Evolutionary conservation across 2,329 filamentous ascomycete genomes (phyloP).

Genomic region (Fonsecaea multimorphosa): DNA sequence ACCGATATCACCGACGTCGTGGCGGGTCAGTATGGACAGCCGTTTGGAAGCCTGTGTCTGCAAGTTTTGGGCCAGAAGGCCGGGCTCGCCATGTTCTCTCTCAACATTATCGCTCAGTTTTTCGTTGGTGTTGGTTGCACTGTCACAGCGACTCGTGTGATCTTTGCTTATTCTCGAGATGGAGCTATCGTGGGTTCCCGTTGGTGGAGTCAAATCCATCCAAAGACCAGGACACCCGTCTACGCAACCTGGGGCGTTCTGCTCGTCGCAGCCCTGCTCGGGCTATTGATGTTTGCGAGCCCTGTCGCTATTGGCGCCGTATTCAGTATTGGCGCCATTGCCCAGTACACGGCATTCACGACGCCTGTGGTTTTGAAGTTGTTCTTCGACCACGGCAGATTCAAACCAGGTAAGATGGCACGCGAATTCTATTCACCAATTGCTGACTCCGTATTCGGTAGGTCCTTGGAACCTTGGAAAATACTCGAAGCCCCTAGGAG

Average conservation of each 20-base stretch:
- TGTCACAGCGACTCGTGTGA: conserved; percentile 41
- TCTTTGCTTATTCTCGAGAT: conserved; percentile 44
- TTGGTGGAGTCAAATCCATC: conserved; percentile 42
- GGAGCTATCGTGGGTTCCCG: conserved; percentile 41
- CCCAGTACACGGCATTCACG: conserved; percentile 42
- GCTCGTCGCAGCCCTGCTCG: conserved; percentile 39
- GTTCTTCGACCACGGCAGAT: conserved; percentile 41
- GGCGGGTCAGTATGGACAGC: conserved; percentile 43
- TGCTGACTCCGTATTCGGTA: conserved; percentile 13
- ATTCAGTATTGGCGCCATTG: conserved; percentile 43
- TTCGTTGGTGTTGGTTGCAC: conserved; percentile 44
- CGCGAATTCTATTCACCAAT: neutral
- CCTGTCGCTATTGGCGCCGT: conserved; percentile 44
- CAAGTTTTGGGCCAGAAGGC: conserved; percentile 43
- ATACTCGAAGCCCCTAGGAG: conserved; percentile 41
- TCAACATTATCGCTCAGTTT: conserved; percentile 44
- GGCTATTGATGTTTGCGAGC: conserved; percentile 42
- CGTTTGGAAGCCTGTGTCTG: conserved; percentile 43
- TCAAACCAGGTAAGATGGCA: conserved; percentile 38
- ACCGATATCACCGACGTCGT: conserved; percentile 43
- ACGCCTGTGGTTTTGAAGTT: conserved; percentile 42
- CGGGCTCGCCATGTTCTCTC: conserved; percentile 44
- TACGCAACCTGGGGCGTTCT: conserved; percentile 44
- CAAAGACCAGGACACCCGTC: conserved; percentile 42
- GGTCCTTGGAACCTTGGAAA: conserved; percentile 45